Percentiles rank a stretch among this genome's conserved stretches.
These are phyloP conservation scores for Casuarina equisetifolia DNA, from an alignment of 306 rosid species.

Conservation along the genomic window DNA sequence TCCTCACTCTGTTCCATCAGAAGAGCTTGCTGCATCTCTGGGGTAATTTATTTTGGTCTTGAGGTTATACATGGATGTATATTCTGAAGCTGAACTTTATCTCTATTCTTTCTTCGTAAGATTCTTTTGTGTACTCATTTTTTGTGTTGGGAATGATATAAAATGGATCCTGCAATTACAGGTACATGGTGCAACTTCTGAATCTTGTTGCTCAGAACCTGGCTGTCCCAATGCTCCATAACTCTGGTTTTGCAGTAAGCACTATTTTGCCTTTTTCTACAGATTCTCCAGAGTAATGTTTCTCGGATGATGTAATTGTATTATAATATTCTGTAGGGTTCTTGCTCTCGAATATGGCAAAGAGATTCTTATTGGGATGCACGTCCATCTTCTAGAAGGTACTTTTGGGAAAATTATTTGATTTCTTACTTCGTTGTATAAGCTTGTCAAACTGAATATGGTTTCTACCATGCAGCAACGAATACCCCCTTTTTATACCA, in stretches of 20 bases:
- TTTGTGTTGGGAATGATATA: not conserved
- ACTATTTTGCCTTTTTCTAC: conserved; percentile 6
- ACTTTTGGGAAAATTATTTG: conserved; percentile 25
- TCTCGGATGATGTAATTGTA: conserved; percentile 5
- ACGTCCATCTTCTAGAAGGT: conserved; percentile 86
- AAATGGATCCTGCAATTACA: conserved; percentile 16
- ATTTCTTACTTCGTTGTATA: conserved; percentile 18
- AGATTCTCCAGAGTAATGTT: conserved; percentile 2
- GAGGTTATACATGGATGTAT: conserved; percentile 15
- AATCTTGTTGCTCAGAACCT: conserved; percentile 81
- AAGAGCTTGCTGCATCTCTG: conserved; percentile 92
- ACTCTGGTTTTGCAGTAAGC: conserved; percentile 97
- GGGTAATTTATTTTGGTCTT: conserved; percentile 53
- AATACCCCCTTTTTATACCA: conserved; percentile 92
- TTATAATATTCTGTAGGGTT: conserved; percentile 55
- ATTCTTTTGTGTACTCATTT: conserved; percentile 21
- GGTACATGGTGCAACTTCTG: conserved; percentile 86
- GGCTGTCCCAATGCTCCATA: conserved; percentile 97
- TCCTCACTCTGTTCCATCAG: conserved; percentile 87
- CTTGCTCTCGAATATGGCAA: conserved; percentile 98
- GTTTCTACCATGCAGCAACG: conserved; percentile 62
- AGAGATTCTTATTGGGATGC: conserved; percentile 90
- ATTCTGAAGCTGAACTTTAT: conserved; percentile 18
- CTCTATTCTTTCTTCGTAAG: conserved; percentile 15
- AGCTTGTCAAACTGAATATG: conserved; percentile 30